phyloP scores from a whole-genome alignment of 78 protist species.

The Goniomonas avonlea region DNA sequence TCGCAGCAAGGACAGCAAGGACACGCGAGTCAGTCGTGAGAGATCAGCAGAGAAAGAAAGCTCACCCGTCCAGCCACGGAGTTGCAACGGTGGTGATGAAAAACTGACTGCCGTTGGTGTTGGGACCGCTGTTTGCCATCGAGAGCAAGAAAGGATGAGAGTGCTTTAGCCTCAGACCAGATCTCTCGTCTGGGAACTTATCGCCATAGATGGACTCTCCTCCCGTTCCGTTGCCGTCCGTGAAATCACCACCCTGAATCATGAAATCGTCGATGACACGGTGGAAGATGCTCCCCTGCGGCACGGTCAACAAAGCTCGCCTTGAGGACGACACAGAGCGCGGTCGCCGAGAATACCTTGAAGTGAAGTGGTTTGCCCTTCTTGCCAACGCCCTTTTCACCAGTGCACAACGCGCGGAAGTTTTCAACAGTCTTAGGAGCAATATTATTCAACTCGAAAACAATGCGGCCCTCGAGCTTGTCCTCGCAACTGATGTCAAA shows the following conservation, averaged over 20 bases:
- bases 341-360: background rate
- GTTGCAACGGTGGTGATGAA: slow-evolving; percentile 64
- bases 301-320: background rate
- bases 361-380: slow-evolving; percentile 9
- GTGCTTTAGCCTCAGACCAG: slow-evolving; percentile 45
- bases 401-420: slow-evolving; percentile 48
- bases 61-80: slow-evolving; percentile 61
- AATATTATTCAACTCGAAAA: background rate
- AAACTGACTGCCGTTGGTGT: slow-evolving; percentile 41
- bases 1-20: too few species aligned
- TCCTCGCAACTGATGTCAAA: too few species aligned
- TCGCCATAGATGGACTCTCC: background rate
- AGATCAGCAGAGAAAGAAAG: too few species aligned
- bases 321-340: background rate
- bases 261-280: slow-evolving; percentile 41
- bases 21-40: too few species aligned
- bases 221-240: slow-evolving; percentile 25
- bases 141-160: slow-evolving; percentile 25
- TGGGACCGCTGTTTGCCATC: slow-evolving; percentile 25
- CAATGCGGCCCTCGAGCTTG: background rate
- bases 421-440: slow-evolving; percentile 48
- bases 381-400: slow-evolving; percentile 44
- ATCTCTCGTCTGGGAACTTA: slow-evolving; percentile 25
- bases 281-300: slow-evolving; percentile 25
- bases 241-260: slow-evolving; percentile 43